Base-by-base conservation (phyloP, 305 asterid genomes). In the Fraxinus ornus region DNA sequence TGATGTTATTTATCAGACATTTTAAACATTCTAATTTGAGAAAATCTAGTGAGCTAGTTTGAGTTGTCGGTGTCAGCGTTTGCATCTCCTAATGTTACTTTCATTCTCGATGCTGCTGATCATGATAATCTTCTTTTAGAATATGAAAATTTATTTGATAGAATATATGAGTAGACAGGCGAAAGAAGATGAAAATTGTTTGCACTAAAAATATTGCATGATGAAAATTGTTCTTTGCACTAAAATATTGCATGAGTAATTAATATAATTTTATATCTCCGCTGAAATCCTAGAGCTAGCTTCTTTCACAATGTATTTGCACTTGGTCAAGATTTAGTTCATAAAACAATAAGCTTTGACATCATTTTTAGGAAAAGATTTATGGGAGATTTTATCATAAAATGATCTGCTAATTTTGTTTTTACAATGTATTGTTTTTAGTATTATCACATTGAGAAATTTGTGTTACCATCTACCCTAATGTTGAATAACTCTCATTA, bases 331-430 rank as follows among this genome's bases (percentile, higher is more conserved):
- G 5, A 35, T 22, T 39, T 19, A 10, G 55, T 52, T 22, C 30
- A 60, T 47, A 79, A 10, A 26, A 52, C 26, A 47, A 60, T 44
- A 81, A 44, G 62, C 78, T 52, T 36, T 72, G 41, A 30, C 60
- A 36, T 78, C 17, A 57, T 71, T 62, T 33, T 57, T 19, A 70
- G 33, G 17, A 70, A 64, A 32, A 47, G 49, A 60, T 60, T 71
- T 76, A 28, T 78, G 73, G 9, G 47, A 62, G 71, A 76, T 55
- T 30, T 81, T 70, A 6, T 62, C 1, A 37, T 72, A 41, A 24
- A 24, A 47, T 75, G 70, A 62, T 80, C 82, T 80, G 76, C 35
- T 7, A 44, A 78, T 70, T 24, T 78, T 33, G 64, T 77, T 64
- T 36, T 36, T 49, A 32, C 47, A 19, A 52, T 71, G 68, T 19